phyloP scores from a whole-genome alignment of 1,284 basidiomycete genomes.

The Heterobasidion occidentale region DNA sequence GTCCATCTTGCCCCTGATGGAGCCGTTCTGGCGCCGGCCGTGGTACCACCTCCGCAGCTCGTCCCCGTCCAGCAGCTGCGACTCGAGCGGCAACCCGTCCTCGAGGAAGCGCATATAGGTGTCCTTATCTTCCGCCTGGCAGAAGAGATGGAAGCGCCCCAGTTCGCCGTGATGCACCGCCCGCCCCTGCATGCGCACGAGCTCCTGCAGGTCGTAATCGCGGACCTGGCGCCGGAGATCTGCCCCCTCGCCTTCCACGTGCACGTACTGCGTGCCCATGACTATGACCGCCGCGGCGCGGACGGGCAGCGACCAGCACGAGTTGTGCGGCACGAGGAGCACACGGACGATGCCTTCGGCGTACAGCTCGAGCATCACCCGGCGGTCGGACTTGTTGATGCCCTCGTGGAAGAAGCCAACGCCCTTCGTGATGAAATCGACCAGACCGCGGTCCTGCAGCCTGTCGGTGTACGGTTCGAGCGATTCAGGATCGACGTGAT shows the following conservation, averaged over 20 bases:
- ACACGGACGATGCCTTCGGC: constrained; percentile 77
- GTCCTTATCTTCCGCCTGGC: constrained; percentile 76
- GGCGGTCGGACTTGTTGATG: constrained; percentile 64
- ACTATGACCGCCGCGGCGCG: constrained; percentile 78
- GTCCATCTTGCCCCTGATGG: constrained; percentile 54
- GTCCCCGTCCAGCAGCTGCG: constrained; percentile 26
- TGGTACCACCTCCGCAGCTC: constrained; percentile 48
- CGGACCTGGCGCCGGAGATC: constrained; percentile 55
- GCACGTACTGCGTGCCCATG: constrained; percentile 88
- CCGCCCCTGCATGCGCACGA: constrained; percentile 88
- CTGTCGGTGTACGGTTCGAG: constrained; percentile 56
- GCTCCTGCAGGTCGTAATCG: constrained; percentile 77
- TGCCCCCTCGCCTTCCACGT: constrained; percentile 32
- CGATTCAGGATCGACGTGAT: constrained; percentile 41
- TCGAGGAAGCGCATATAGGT: constrained; percentile 77
- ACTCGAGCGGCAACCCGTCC: constrained; percentile 88
- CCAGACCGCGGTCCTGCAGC: constrained; percentile 60
- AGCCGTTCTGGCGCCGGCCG: constrained; percentile 27
- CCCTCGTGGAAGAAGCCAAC: constrained; percentile 85
- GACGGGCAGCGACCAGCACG: constrained; percentile 83
- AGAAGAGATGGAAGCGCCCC: constrained; percentile 81
- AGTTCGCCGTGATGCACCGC: constrained; percentile 58
- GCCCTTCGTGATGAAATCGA: constrained; percentile 81
- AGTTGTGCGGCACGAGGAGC: constrained; percentile 76
- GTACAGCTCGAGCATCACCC: constrained; percentile 77